Percentiles rank a stretch among this genome's conserved stretches.
Conservation (phyloP, 2,329 filamentous ascomycete species). For the Diatrype stigma region DNA sequence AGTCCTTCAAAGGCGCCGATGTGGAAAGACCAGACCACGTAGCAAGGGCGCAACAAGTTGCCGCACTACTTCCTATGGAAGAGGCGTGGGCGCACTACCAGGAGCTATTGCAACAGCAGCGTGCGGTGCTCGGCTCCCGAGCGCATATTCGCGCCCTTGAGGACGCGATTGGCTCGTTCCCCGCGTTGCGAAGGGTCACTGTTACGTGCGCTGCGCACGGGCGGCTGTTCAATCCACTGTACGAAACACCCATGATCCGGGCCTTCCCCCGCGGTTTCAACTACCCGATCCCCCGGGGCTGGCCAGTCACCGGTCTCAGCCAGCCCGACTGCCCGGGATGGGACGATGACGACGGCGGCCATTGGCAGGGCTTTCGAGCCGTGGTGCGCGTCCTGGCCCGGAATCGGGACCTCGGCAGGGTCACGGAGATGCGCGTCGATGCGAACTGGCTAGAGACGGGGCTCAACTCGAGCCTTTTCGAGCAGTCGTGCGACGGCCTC, state of each 20-base stretch:
- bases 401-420: slow-evolving; percentile 10
- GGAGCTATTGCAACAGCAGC: slow-evolving; percentile 29
- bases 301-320: slow-evolving; percentile 13
- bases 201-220: slow-evolving; percentile 38
- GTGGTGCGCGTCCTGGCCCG: slow-evolving; percentile 22
- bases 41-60: neutral
- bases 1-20: neutral
- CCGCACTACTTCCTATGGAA: neutral
- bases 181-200: slow-evolving; percentile 30
- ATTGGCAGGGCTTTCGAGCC: slow-evolving; percentile 29
- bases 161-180: slow-evolving; percentile 30
- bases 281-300: slow-evolving; percentile 32
- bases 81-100: slow-evolving; percentile 26
- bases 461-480: slow-evolving; percentile 28
- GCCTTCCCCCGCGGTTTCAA: slow-evolving; percentile 34
- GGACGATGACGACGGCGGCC: slow-evolving; percentile 11
- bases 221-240: slow-evolving; percentile 29
- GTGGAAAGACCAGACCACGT: neutral
- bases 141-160: slow-evolving; percentile 28
- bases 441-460: slow-evolving; percentile 24
- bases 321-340: neutral
- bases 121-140: slow-evolving; percentile 20
- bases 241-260: slow-evolving; percentile 39
- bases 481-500: slow-evolving; percentile 3
- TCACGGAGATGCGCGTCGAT: slow-evolving; percentile 34